A percentile compares a stretch with the other conserved stretches of the same genome.
phyloP scores from a whole-genome alignment of 2,329 filamentous ascomycete genomes.

The Alternaria alternata region DNA sequence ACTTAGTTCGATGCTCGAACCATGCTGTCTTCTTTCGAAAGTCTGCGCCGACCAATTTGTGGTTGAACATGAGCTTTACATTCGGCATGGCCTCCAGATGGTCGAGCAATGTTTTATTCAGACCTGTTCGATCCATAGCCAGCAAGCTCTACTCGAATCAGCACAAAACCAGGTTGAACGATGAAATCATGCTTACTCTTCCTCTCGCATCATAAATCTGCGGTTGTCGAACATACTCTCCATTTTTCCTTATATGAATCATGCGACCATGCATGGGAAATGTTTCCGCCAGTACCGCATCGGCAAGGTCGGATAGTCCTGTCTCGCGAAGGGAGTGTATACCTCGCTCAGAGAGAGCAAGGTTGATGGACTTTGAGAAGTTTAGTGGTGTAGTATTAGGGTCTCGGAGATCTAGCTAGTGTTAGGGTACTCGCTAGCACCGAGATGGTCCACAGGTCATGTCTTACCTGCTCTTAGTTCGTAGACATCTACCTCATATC shows the following conservation, averaged over 20 bases:
- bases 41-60: slow-evolving; percentile 91
- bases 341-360: slow-evolving; percentile 91
- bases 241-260: slow-evolving; percentile 80
- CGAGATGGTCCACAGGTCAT: slow-evolving; percentile 3
- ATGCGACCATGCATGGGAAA: slow-evolving; percentile 96
- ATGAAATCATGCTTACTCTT: slow-evolving; percentile 65
- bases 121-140: slow-evolving; percentile 81
- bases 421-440: slow-evolving; percentile 5
- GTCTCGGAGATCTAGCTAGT: slow-evolving; percentile 79
- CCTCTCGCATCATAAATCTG: slow-evolving; percentile 92
- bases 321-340: slow-evolving; percentile 85
- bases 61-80: slow-evolving; percentile 89
- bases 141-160: slow-evolving; percentile 72
- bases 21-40: slow-evolving; percentile 82
- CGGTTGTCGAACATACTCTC: slow-evolving; percentile 75
- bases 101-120: slow-evolving; percentile 86
- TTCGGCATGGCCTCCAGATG: slow-evolving; percentile 85
- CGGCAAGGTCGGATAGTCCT: slow-evolving; percentile 71
- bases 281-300: slow-evolving; percentile 76
- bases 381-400: slow-evolving; percentile 84
- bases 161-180: background rate
- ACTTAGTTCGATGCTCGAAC: slow-evolving; percentile 70
- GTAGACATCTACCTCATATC: slow-evolving; percentile 91
- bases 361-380: slow-evolving; percentile 98
- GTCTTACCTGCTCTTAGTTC: slow-evolving; percentile 85